Percentiles rank a stretch among this genome's conserved stretches.
These are phyloP conservation scores for Aphanocladium album DNA, from an alignment of 2,329 filamentous ascomycete species.

Conservation along the genomic window DNA sequence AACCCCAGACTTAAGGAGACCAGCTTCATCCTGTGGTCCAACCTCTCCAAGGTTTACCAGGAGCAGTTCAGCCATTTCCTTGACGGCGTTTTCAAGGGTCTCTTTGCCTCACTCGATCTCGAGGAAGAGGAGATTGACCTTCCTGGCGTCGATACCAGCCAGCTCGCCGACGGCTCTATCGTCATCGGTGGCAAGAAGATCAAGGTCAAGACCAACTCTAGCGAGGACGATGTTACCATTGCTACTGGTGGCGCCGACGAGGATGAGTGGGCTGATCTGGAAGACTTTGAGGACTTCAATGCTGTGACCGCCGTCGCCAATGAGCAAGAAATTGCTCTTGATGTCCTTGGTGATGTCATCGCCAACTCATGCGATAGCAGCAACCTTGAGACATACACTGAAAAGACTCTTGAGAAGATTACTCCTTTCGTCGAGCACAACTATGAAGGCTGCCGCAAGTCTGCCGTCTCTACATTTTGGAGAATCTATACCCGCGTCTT, in stretches of 20 bases:
- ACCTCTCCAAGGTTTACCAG: conserved; percentile 88
- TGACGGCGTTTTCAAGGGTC: conserved; percentile 68
- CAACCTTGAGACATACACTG: conserved; percentile 71
- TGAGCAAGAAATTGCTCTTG: conserved; percentile 95
- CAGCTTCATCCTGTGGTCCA: conserved; percentile 95
- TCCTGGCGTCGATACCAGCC: conserved; percentile 50
- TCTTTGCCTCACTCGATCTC: conserved; percentile 80
- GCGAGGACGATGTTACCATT: conserved; percentile 49
- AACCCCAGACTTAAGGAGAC: conserved; percentile 91
- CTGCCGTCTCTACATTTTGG: conserved; percentile 86
- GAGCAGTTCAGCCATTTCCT: conserved; percentile 77
- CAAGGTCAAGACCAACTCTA: conserved; percentile 61
- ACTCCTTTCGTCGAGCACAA: conserved; percentile 78
- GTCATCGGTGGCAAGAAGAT: conserved; percentile 78
- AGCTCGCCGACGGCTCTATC: conserved; percentile 71
- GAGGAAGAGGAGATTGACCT: conserved; percentile 83
- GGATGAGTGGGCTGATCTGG: conserved; percentile 70
- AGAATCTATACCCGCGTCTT: conserved; percentile 89
- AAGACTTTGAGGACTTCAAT: conserved; percentile 77
- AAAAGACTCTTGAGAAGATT: conserved; percentile 79
- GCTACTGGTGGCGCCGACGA: conserved; percentile 51
- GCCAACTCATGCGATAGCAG: conserved; percentile 76
- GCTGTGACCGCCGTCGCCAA: conserved; percentile 85
- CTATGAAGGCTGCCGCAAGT: conserved; percentile 92
- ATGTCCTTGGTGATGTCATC: conserved; percentile 90